These are phyloP conservation scores for Trifolium fragiferum DNA, from an alignment of 306 rosid genomes.

Conservation along the genomic window DNA sequence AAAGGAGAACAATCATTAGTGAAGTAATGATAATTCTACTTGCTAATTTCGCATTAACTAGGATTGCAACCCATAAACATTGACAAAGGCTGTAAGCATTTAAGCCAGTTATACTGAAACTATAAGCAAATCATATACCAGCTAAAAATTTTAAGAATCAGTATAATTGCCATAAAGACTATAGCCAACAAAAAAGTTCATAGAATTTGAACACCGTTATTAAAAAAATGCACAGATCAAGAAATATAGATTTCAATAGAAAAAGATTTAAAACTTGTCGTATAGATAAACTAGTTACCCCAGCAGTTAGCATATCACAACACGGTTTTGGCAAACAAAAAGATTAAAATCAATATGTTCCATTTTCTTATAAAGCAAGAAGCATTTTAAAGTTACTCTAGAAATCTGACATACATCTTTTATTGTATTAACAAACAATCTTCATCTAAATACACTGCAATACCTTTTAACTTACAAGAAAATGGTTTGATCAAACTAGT, in stretches of 20 bases:
- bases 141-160: background rate
- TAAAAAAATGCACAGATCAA: background rate
- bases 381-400: conserved; percentile 6
- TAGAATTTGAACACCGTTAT: background rate
- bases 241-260: conserved; percentile 7
- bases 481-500: conserved; percentile 15
- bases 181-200: conserved; percentile 2
- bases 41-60: conserved; percentile 22
- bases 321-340: background rate
- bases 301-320: conserved; percentile 14
- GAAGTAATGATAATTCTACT: conserved; percentile 4
- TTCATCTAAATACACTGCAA: background rate
- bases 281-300: background rate
- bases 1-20: conserved; percentile 31
- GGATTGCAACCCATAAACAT: conserved; percentile 19
- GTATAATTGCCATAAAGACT: background rate
- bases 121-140: background rate
- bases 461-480: conserved; percentile 6
- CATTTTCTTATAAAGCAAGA: conserved; percentile 21
- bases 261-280: background rate
- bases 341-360: conserved; percentile 25
- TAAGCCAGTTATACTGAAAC: conserved; percentile 16
- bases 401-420: conserved; percentile 28
- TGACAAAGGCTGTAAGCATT: background rate
- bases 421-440: conserved; percentile 20